phyloP scores from a whole-genome alignment of 345 rosid genomes.

The Eucalyptus cloeziana region DNA sequence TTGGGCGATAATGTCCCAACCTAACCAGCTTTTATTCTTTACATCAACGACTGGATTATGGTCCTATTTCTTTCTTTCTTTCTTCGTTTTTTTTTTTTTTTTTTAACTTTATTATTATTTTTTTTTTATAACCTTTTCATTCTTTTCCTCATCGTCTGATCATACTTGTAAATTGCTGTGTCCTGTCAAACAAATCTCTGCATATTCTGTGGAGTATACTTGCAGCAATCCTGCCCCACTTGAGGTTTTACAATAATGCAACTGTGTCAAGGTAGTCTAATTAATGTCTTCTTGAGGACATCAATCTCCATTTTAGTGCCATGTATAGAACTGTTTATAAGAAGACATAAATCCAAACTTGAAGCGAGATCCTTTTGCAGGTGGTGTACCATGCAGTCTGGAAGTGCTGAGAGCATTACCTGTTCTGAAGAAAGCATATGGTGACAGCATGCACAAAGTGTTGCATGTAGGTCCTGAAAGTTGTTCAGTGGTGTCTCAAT shows the following conservation, averaged over 20 bases:
- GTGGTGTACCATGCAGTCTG: constrained; percentile 41
- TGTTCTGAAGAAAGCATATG: constrained; percentile 49
- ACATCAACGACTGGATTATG: background rate
- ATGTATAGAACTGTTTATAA: background rate
- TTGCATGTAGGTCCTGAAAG: constrained; percentile 62
- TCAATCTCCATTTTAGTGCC: background rate
- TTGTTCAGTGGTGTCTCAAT: constrained; percentile 50
- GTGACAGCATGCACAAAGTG: constrained; percentile 53
- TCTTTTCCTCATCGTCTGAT: background rate
- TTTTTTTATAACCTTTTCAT: too few species aligned
- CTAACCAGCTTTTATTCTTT: background rate
- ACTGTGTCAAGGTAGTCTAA: background rate
- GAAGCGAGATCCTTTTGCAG: constrained; percentile 6
- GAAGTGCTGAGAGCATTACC: constrained; percentile 48
- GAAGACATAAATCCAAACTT: background rate
- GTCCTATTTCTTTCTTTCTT: background rate
- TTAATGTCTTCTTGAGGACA: background rate
- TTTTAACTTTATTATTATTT: too few species aligned
- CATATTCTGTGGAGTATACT: background rate
- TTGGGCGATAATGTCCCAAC: background rate
- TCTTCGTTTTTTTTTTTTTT: too few species aligned
- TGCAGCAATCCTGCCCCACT: background rate
- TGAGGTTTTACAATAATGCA: background rate
- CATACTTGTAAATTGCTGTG: background rate
- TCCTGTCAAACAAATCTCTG: background rate